Conservation (phyloP, 2,329 filamentous ascomycete genomes). For the Venturia aucupariae region DNA sequence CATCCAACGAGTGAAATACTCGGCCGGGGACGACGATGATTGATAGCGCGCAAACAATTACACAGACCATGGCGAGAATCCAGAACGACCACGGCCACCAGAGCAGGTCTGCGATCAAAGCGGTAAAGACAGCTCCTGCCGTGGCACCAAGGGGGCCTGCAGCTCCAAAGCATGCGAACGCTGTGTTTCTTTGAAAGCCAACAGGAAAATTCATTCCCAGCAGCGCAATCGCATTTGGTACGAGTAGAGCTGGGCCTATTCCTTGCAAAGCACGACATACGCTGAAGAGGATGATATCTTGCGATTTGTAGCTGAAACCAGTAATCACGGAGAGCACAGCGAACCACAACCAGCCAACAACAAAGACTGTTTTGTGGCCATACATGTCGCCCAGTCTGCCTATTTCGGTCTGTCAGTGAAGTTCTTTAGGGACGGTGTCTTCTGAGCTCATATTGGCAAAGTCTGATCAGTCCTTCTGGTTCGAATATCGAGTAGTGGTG, state of each 20-base stretch:
- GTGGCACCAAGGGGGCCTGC: slow-evolving; percentile 7
- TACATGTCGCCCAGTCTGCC: slow-evolving; percentile 31
- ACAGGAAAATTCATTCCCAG: slow-evolving; percentile 12
- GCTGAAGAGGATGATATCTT: slow-evolving; percentile 41
- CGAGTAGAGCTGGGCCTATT: slow-evolving; percentile 20
- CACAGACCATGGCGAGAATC: slow-evolving; percentile 22
- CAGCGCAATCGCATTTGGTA: slow-evolving; percentile 14
- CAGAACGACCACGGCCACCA: slow-evolving; percentile 28
- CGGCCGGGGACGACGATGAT: slow-evolving; percentile 20
- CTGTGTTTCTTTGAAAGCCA: slow-evolving; percentile 11
- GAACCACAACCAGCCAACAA: slow-evolving; percentile 31
- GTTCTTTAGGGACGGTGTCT: background rate
- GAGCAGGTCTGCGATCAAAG: slow-evolving; percentile 8
- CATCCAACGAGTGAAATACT: background rate
- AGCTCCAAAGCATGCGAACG: slow-evolving; percentile 11
- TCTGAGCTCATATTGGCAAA: background rate
- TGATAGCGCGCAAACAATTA: slow-evolving; percentile 18
- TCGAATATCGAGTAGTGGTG: background rate
- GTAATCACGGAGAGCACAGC: slow-evolving; percentile 29
- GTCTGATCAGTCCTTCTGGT: too few species aligned
- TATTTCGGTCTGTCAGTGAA: background rate
- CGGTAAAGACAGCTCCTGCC: slow-evolving; percentile 10
- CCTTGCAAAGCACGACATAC: slow-evolving; percentile 46
- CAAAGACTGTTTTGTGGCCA: slow-evolving; percentile 28
- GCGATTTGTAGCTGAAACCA: slow-evolving; percentile 26